Base-by-base conservation (phyloP, 306 rosid genomes). In the Vigna radiata region DNA sequence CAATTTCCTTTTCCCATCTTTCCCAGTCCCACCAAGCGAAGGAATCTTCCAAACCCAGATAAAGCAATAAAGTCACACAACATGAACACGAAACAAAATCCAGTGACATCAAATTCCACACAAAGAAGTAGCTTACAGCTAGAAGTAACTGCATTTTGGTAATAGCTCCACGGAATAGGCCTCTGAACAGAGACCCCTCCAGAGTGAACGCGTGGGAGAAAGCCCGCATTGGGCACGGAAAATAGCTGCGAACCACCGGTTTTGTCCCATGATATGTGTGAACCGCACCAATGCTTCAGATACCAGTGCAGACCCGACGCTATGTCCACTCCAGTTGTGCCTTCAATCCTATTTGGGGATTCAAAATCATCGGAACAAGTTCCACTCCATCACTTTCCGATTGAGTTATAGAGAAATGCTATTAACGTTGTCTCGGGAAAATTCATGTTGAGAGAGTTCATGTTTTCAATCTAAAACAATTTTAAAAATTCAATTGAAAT, bases 11-110 rank as follows among this genome's bases (percentile, higher is more conserved):
- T 69, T 91, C 96, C 98, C 98, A 91, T 86, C 98, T 88, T 69
- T 84, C 56, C 98, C 98, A 93, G 85, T 88, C 97, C 97, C 97
- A 93, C 96, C 97, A 93, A 73, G 97, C 92, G 65, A 88, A 86
- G 68, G 97, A 81, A 86, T 93, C 98, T 93, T 81, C 79, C 81
- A 29, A 16, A 78, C 76, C 50, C 78, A 84, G 50, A 73, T 29
- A 60, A 76, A 67, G 15, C 1, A 61, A 65, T 8, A 1, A 41
- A 13, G 21, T 14, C 52, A 83, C 83, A 77, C 8, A 18, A 47
- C 2, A 60, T 12, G 25, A 81, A 79, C 68, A 48, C 14, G 33
- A 75, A 76, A 70, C 8, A 25, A 75, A 70, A 66, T 60, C 70
- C 44, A 53, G 52, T n/a, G 23, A 70, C 63, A 55, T 47, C 71